Evolutionary conservation across 768 basidiomycete species (phyloP).

Genomic region (Kwoniella bestiolae): DNA sequence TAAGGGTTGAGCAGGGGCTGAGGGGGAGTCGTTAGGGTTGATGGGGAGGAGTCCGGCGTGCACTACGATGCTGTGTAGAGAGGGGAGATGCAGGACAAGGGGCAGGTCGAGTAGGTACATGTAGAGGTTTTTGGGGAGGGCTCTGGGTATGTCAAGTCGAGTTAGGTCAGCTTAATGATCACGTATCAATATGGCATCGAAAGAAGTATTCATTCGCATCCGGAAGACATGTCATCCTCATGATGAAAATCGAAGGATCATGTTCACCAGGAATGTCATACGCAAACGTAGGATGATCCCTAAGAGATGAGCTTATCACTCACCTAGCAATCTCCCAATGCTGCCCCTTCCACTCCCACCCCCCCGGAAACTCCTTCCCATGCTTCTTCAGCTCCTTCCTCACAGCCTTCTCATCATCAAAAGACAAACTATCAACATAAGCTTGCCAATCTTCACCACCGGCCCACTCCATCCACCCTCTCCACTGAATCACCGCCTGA

Average conservation of each 20-base stretch:
- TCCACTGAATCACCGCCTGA: conserved; percentile 84
- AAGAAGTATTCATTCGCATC: too few species aligned
- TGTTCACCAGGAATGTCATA: too few species aligned
- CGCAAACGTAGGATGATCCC: too few species aligned
- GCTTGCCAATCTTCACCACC: conserved; percentile 65
- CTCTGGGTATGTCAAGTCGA: conserved; percentile 54
- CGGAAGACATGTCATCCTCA: too few species aligned
- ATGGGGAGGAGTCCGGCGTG: conserved; percentile 81
- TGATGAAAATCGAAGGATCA: too few species aligned
- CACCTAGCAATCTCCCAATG: conserved; percentile 77
- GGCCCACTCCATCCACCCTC: conserved; percentile 70
- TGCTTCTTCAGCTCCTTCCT: conserved; percentile 55
- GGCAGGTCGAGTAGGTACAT: conserved; percentile 78
- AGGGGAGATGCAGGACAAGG: conserved; percentile 72
- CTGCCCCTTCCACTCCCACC: conserved; percentile 74
- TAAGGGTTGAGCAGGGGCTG: conserved; percentile 70
- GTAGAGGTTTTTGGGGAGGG: conserved; percentile 68
- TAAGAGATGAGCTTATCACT: too few species aligned
- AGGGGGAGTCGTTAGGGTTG: conserved; percentile 65
- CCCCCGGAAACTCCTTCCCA: conserved; percentile 63
- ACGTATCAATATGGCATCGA: too few species aligned
- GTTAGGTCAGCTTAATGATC: too few species aligned
- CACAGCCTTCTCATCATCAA: conserved; percentile 58
- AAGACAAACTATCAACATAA: conserved; percentile 34
- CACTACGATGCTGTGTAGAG: conserved; percentile 74